These are phyloP conservation scores for Limonium bicolor DNA, from an alignment of 148 eudicot species.

Conservation along the genomic window DNA sequence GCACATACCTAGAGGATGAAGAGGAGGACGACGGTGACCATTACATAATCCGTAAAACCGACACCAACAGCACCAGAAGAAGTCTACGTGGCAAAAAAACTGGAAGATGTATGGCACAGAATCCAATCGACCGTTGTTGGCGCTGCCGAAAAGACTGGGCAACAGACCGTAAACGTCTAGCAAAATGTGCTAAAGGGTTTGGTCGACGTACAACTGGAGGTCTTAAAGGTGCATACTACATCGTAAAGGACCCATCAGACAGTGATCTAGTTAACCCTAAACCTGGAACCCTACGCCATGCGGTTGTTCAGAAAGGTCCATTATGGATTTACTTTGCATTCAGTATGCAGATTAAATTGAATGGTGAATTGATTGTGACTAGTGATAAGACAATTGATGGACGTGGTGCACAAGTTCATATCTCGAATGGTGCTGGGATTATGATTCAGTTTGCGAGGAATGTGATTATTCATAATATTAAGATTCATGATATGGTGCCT, in stretches of 20 bases:
- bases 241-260: constrained; percentile 36
- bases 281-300: constrained; percentile 63
- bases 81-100: constrained; percentile 6
- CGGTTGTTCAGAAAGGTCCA: constrained; percentile 39
- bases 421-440: constrained; percentile 58
- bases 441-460: constrained; percentile 43
- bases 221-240: constrained; percentile 25
- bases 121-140: constrained; percentile 67
- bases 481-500: constrained; percentile 31
- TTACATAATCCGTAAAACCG: too few relatives aligned
- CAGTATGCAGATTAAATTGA: constrained; percentile 36
- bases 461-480: constrained; percentile 51
- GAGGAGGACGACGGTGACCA: too few relatives aligned
- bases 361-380: constrained; percentile 35
- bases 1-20: too few relatives aligned
- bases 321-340: constrained; percentile 50
- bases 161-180: constrained; percentile 24
- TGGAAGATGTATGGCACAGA: constrained; percentile 42
- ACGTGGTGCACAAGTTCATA: constrained; percentile 38
- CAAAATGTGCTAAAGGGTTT: constrained; percentile 42
- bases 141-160: constrained; percentile 46
- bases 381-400: constrained; percentile 75
- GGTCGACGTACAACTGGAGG: constrained; percentile 47
- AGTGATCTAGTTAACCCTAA: constrained; percentile 28
- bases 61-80: constrained; percentile 28